Evolutionary conservation across 2,329 filamentous ascomycete species (phyloP), one percentile per base, ranked within the genome.

Genomic region (Arthrinium phaeospermum): DNA sequence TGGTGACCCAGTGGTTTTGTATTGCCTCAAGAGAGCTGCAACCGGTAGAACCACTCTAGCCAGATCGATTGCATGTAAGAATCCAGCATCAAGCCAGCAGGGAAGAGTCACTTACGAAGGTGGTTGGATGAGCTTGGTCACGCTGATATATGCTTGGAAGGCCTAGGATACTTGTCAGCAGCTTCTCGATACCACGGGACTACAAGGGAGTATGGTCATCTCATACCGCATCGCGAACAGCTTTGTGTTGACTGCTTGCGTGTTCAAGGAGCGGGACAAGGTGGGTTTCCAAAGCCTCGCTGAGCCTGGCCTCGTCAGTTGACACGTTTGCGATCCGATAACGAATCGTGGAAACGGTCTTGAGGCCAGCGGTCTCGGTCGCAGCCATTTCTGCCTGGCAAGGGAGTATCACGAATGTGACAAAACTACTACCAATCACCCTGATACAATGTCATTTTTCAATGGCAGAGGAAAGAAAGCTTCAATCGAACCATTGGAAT

Each of bases 181-280:
- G 53, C 19, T 34, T n/a, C 47, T n/a, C 68, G 14, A 46, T 37
- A 37, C 49, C n/a, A 30, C 30, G 19, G 16, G 34, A 49, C 14
- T 34, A 34, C 34, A 7, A 41, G 53, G 27, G 4, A 34, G 37
- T 6, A 64, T 24, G 27, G 44, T 37, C 41, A 34, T n/a, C 51
- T 27, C 78, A 72, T 78, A 78, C 79, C 67, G 79, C 79, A 75
- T 81, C 92, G 77, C 96, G 90, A 41, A 98, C 96, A 64, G 91
- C 87, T 69, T 91, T 88, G 82, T 95, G 90, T 34, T 94, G 93
- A 68, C 95, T 98, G 45, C 89, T 91, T 45, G 97, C 91, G 81
- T 98, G 98, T 72, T 98, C 87, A 3, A 99, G 88, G 14, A 98
- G 84, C 0, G 96, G 93, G 4, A 93, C 86, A 37, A 99, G 86